A percentile compares a stretch with the other conserved stretches of the same genome.
Evolutionary conservation across 2,329 filamentous ascomycete species (phyloP).

Genomic region (Neospermospora avenae): DNA sequence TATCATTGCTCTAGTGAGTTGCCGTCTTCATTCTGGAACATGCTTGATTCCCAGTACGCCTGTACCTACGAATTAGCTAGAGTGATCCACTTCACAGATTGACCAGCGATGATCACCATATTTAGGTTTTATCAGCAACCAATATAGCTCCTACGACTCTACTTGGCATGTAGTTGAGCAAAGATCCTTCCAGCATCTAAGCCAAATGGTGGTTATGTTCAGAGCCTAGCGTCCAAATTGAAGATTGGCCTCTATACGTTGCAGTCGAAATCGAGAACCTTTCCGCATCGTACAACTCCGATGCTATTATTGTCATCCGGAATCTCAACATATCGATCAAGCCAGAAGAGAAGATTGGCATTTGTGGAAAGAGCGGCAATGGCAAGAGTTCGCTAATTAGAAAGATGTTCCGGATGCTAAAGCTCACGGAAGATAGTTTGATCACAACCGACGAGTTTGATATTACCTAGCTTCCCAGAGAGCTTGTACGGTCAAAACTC

Average conservation of each 20-base stretch:
- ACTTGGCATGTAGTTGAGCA: conserved; percentile 37
- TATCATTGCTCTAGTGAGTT: conserved; percentile 37
- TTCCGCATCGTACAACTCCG: conserved; percentile 32
- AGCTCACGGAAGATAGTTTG: conserved; percentile 39
- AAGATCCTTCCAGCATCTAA: conserved; percentile 37
- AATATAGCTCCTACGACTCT: not conserved
- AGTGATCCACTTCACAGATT: not conserved
- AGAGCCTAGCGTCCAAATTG: conserved; percentile 13
- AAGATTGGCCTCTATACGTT: conserved; percentile 28
- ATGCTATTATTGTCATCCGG: conserved; percentile 17
- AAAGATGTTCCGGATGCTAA: conserved; percentile 48
- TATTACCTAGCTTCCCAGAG: conserved; percentile 41
- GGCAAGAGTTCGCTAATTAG: conserved; percentile 45
- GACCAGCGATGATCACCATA: not conserved
- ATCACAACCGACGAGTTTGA: conserved; percentile 49
- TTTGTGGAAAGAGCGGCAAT: conserved; percentile 47
- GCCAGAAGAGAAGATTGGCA: conserved; percentile 48
- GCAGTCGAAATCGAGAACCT: conserved; percentile 36
- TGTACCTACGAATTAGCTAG: no score
- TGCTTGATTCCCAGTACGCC: no score
- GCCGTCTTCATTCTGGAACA: no score
- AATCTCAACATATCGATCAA: conserved; percentile 43
- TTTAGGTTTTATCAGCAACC: not conserved
- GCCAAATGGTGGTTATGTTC: conserved; percentile 25
- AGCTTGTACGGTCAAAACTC: conserved; percentile 43